A percentile compares a stretch with the other conserved stretches of the same genome.
phyloP scores from a whole-genome alignment of 2,329 filamentous ascomycete species.

The Aspergillus latus region DNA sequence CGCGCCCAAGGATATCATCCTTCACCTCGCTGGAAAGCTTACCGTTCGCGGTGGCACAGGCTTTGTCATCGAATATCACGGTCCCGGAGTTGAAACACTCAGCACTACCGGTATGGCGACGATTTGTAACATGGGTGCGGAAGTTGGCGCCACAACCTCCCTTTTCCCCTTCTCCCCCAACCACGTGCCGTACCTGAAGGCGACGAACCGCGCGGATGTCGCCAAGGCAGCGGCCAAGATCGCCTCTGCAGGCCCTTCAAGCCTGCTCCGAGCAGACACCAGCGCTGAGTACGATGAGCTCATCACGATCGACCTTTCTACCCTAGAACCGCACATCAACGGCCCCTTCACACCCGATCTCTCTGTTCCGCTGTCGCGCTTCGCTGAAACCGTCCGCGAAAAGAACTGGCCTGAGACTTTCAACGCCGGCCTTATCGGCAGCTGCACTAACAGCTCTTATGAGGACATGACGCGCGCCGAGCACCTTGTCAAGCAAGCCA shows the following conservation, averaged over 20 bases:
- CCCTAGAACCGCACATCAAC: constrained; percentile 93
- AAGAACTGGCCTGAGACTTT: constrained; percentile 90
- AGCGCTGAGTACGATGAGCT: constrained; percentile 86
- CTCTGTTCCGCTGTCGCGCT: constrained; percentile 85
- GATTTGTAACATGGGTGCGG: constrained; percentile 80
- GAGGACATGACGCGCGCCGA: constrained; percentile 97
- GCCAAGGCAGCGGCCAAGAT: constrained; percentile 65
- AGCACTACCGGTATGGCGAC: constrained; percentile 94
- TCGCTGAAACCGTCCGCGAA: constrained; percentile 77
- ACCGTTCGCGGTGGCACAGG: constrained; percentile 94
- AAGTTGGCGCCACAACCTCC: constrained; percentile 93
- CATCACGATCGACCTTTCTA: constrained; percentile 85
- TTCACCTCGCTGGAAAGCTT: constrained; percentile 81
- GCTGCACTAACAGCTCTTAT: constrained; percentile 98
- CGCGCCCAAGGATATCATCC: constrained; percentile 91
- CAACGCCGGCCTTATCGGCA: constrained; percentile 91
- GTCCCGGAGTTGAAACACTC: constrained; percentile 82
- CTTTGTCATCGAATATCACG: constrained; percentile 91
- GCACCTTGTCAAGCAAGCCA: constrained; percentile 86
- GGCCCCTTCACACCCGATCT: constrained; percentile 95
- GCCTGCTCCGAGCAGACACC: constrained; percentile 73
- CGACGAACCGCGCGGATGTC: constrained; percentile 75
- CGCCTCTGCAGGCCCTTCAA: constrained; percentile 58
- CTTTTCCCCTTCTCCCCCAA: constrained; percentile 88
- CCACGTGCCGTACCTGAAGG: constrained; percentile 80